Conservation (phyloP, 2,329 filamentous ascomycete species). For the Trichoderma koningiopsis region DNA sequence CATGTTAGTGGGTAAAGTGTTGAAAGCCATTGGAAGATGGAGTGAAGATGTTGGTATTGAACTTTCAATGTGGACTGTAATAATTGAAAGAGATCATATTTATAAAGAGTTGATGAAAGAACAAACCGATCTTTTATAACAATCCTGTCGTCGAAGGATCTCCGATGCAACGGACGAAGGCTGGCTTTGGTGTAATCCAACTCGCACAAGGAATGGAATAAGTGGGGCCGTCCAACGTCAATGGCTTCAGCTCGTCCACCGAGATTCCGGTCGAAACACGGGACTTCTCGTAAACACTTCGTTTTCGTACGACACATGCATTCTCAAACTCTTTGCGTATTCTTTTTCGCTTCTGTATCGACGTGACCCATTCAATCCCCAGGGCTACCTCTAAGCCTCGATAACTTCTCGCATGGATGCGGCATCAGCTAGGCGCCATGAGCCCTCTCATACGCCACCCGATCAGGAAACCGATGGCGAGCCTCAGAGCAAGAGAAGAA, state of each 20-base stretch:
- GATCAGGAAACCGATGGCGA: not conserved
- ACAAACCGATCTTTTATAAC: not conserved
- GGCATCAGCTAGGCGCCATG: not conserved
- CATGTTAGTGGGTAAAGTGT: not conserved
- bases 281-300: not conserved
- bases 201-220: not conserved
- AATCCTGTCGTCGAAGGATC: not conserved
- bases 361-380: not conserved
- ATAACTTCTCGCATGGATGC: not conserved
- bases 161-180: not conserved
- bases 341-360: not conserved
- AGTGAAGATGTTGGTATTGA: not conserved
- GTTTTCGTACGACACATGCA: not conserved
- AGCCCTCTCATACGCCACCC: not conserved
- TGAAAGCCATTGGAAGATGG: not conserved
- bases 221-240: not conserved
- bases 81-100: not conserved
- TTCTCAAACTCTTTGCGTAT: not conserved
- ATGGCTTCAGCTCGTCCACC: not conserved
- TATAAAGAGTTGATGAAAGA: not conserved
- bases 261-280: not conserved
- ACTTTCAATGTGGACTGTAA: not conserved
- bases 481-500: slow-evolving; percentile 18
- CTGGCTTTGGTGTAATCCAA: not conserved
- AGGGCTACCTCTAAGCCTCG: not conserved